Conservation (phyloP, 495 filamentous ascomycete genomes). For the Neurospora tetraspora region DNA sequence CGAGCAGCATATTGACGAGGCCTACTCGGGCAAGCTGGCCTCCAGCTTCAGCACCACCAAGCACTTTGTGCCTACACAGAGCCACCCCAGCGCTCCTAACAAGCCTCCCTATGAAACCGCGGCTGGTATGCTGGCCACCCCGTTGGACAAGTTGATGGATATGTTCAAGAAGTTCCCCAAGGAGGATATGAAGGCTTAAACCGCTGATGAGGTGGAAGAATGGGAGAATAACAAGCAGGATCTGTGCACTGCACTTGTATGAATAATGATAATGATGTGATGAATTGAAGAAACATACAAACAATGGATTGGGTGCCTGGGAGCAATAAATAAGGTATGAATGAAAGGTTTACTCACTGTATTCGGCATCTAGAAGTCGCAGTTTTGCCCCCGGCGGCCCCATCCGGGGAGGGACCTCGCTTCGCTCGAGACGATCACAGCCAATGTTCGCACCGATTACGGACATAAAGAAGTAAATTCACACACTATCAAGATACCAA, state of each 20-base stretch:
- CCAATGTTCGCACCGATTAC: not conserved
- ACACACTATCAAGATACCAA: not conserved
- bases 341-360: too few species aligned
- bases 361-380: too few species aligned
- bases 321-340: too few species aligned
- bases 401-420: too few species aligned
- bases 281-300: not conserved
- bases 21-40: constrained; percentile 34
- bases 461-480: not conserved
- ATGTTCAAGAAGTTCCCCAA: constrained; percentile 39
- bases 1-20: constrained; percentile 33
- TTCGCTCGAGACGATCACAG: not conserved
- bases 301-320: too few species aligned
- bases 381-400: too few species aligned
- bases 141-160: constrained; percentile 41
- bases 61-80: constrained; percentile 48
- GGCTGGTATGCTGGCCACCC: constrained; percentile 38
- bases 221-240: not conserved
- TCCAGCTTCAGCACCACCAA: constrained; percentile 49
- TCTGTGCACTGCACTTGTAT: not conserved
- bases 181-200: not conserved
- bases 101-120: constrained; percentile 43
- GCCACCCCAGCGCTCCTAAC: constrained; percentile 43
- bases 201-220: not conserved
- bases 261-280: not conserved